Percentiles rank a stretch among this genome's conserved stretches.
phyloP scores from a whole-genome alignment of 371 early-diverging fungal species.

The Mortierella sp. region DNA sequence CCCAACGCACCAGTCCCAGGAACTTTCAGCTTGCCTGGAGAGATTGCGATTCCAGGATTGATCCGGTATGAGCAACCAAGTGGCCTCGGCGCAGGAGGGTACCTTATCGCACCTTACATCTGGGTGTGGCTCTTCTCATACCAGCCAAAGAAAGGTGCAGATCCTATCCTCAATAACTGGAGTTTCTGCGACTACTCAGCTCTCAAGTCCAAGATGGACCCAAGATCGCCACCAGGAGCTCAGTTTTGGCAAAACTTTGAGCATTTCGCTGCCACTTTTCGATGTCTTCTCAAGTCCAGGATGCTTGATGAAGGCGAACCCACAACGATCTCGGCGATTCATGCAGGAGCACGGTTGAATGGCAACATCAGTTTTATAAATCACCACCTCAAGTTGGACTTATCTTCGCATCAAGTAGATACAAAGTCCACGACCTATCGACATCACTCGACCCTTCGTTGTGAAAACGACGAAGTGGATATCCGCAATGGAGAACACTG shows the following conservation, averaged over 20 bases:
- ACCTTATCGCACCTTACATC: constrained; percentile 49
- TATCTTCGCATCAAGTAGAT: constrained; percentile 30
- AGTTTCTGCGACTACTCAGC: constrained; percentile 39
- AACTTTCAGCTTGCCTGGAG: constrained; percentile 38
- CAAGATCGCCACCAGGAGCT: constrained; percentile 40
- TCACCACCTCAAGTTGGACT: constrained; percentile 34
- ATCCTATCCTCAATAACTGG: constrained; percentile 35
- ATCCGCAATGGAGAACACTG: constrained; percentile 31
- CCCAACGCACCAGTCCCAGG: constrained; percentile 31
- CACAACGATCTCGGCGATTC: constrained; percentile 36
- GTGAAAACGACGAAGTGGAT: constrained; percentile 26
- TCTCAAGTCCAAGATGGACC: constrained; percentile 31
- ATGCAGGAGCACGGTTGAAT: constrained; percentile 47
- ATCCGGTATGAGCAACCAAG: constrained; percentile 28
- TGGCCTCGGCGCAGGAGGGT: constrained; percentile 26
- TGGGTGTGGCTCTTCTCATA: constrained; percentile 48
- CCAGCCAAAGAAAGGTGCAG: constrained; percentile 24
- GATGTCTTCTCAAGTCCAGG: constrained; percentile 44
- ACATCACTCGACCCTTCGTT: constrained; percentile 5
- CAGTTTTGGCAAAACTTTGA: constrained; percentile 52
- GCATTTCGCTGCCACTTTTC: constrained; percentile 48
- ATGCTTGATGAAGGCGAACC: constrained; percentile 29
- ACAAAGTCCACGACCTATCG: constrained; percentile 28
- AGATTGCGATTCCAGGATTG: constrained; percentile 36
- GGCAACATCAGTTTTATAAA: constrained; percentile 52